These are phyloP conservation scores for Skeletonema grethae DNA, from an alignment of 108 stramenopile genomes.

Conservation along the genomic window DNA sequence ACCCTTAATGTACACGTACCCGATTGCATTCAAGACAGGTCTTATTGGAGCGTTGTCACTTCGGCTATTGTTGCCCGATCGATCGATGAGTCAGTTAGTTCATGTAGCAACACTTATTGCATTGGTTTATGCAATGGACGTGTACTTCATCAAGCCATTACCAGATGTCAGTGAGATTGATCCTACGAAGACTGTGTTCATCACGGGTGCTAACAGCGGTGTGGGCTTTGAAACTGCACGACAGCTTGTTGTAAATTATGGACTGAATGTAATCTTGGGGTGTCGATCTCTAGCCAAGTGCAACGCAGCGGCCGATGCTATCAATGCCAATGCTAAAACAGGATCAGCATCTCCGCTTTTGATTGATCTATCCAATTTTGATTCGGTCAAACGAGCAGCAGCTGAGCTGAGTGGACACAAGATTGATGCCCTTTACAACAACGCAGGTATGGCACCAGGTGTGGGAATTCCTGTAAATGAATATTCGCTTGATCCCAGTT, in stretches of 20 bases:
- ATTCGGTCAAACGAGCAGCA: constrained; percentile 36
- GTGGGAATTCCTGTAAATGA: constrained; percentile 20
- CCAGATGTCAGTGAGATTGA: constrained; percentile 1
- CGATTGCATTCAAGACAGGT: not conserved
- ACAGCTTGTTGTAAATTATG: constrained; percentile 41
- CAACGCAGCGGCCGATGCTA: constrained; percentile 19
- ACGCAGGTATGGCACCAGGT: constrained; percentile 33
- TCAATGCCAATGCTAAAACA: constrained; percentile 7
- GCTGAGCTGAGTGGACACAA: constrained; percentile 4
- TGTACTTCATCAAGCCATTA: constrained; percentile 24
- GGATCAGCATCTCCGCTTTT: constrained; percentile 20
- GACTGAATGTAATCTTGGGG: constrained; percentile 36
- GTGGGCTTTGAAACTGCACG: constrained; percentile 71
- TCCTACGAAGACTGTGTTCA: constrained; percentile 50
- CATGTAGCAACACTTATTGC: constrained; percentile 14
- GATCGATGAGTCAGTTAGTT: constrained; percentile 9
- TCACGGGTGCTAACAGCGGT: constrained; percentile 86
- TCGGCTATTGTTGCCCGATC: not conserved
- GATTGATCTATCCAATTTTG: constrained; percentile 36
- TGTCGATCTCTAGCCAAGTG: constrained; percentile 39
- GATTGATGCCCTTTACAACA: constrained; percentile 35
- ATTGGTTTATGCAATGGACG: constrained; percentile 23
- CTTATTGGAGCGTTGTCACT: constrained; percentile 23
- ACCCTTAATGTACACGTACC: constrained; percentile 3
- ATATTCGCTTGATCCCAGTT: constrained; percentile 33